A percentile compares a stretch with the other conserved stretches of the same genome.
These are phyloP conservation scores for Cystobasidium pallidum DNA, from an alignment of 1,284 basidiomycete genomes.

Conservation along the genomic window DNA sequence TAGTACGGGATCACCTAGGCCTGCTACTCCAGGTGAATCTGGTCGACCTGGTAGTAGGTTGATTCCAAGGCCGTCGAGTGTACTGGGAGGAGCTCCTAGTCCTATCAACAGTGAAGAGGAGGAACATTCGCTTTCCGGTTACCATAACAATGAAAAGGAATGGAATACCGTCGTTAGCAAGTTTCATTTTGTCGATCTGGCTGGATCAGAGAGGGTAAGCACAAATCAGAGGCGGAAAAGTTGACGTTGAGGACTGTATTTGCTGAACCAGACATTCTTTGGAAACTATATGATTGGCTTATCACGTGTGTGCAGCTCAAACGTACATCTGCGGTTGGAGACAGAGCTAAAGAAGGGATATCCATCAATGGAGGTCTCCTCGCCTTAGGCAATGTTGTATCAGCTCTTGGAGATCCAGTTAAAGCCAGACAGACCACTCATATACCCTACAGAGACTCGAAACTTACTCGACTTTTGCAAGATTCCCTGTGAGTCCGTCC, in stretches of 20 bases:
- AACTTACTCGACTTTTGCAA: constrained; percentile 88
- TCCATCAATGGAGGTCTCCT: constrained; percentile 96
- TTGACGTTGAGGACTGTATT: no score
- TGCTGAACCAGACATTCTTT: no score
- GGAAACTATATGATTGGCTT: no score
- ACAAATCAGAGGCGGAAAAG: no score
- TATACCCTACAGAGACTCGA: constrained; percentile 95
- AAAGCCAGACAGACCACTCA: constrained; percentile 63
- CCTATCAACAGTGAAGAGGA: constrained; percentile 22
- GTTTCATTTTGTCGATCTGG: constrained; percentile 97
- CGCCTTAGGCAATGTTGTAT: constrained; percentile 97
- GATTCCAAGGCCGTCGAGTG: constrained; percentile 34
- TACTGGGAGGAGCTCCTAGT: constrained; percentile 20
- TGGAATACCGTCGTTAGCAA: constrained; percentile 91
- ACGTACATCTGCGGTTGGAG: constrained; percentile 87
- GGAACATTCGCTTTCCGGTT: not conserved
- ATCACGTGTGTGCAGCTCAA: constrained; percentile 82
- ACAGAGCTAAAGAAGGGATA: constrained; percentile 95
- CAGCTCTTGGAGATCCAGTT: constrained; percentile 91
- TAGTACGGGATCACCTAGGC: constrained; percentile 39
- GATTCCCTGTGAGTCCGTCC: constrained; percentile 70
- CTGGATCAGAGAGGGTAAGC: constrained; percentile 85
- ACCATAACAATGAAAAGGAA: constrained; percentile 64
- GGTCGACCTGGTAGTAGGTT: constrained; percentile 19
- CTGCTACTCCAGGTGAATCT: constrained; percentile 43